Evolutionary conservation across 2,329 filamentous ascomycete genomes (phyloP).

Genomic region (Aspergillus glaucus): DNA sequence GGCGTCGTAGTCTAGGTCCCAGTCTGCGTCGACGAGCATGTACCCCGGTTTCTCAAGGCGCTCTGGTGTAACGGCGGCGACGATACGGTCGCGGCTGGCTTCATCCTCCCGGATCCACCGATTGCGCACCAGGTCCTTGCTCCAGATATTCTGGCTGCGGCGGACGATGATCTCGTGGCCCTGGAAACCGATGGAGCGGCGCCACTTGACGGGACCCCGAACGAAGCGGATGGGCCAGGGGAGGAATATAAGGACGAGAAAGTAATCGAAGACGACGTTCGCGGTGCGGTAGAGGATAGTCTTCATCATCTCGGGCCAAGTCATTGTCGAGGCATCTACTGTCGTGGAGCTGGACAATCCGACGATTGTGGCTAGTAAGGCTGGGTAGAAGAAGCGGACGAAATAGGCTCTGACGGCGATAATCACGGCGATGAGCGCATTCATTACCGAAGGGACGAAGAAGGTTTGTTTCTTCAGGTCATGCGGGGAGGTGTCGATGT

Average conservation of each 20-base stretch:
- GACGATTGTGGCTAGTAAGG: conserved; percentile 57
- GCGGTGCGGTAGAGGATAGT: conserved; percentile 55
- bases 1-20: conserved; percentile 77
- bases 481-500: conserved; percentile 66
- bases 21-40: conserved; percentile 74
- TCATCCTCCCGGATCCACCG: conserved; percentile 46
- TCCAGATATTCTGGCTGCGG: conserved; percentile 65
- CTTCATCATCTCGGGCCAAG: conserved; percentile 51
- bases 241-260: conserved; percentile 61
- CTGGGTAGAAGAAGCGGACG: conserved; percentile 67
- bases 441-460: conserved; percentile 69
- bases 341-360: conserved; percentile 62
- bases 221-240: conserved; percentile 71
- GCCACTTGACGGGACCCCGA: conserved; percentile 63
- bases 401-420: conserved; percentile 63
- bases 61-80: conserved; percentile 62
- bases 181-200: conserved; percentile 68
- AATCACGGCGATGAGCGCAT: conserved; percentile 58
- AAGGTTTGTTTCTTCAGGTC: conserved; percentile 79
- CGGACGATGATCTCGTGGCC: conserved; percentile 75
- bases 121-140: conserved; percentile 49
- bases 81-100: conserved; percentile 50
- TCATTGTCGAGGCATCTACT: conserved; percentile 53
- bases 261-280: conserved; percentile 68
- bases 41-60: conserved; percentile 79